Conservation (phyloP, 148 eudicot species). For the Camellia granthamiana region DNA sequence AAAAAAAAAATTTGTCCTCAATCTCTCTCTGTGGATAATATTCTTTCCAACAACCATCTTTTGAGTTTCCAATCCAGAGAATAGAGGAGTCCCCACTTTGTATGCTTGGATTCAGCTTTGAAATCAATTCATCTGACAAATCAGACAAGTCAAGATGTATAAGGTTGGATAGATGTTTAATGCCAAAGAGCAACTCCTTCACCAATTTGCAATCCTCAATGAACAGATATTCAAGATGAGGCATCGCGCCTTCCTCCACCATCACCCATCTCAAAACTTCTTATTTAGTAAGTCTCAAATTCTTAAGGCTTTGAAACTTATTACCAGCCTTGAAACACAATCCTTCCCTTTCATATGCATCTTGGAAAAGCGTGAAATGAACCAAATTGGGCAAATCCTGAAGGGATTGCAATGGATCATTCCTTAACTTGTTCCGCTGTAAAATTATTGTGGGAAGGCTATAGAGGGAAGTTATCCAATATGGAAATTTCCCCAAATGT, state of each 20-base stretch:
- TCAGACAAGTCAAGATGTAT: not conserved
- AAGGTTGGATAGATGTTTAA: not conserved
- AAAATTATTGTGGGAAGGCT: too few species aligned
- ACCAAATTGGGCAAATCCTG: conserved; percentile 9
- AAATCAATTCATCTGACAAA: not conserved
- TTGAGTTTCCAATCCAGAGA: not conserved
- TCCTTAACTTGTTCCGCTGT: too few species aligned
- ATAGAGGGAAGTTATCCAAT: too few species aligned
- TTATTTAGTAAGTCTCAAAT: not conserved
- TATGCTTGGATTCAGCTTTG: not conserved
- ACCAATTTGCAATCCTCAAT: not conserved
- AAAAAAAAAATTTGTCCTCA: too few species aligned
- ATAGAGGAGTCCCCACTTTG: not conserved
- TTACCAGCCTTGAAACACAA: conserved; percentile 9
- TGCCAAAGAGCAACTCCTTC: not conserved
- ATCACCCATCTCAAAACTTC: not conserved
- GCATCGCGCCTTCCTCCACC: conserved; percentile 23
- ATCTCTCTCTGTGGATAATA: not conserved
- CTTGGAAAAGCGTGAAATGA: not conserved
- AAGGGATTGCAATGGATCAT: not conserved
- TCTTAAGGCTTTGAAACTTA: conserved; percentile 9
- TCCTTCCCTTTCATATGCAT: conserved; percentile 12
- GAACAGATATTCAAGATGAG: not conserved
- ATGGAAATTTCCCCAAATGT: too few species aligned
- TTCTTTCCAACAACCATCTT: not conserved